phyloP scores from a whole-genome alignment of 2,329 filamentous ascomycete species.

The Penicillium sp. region DNA sequence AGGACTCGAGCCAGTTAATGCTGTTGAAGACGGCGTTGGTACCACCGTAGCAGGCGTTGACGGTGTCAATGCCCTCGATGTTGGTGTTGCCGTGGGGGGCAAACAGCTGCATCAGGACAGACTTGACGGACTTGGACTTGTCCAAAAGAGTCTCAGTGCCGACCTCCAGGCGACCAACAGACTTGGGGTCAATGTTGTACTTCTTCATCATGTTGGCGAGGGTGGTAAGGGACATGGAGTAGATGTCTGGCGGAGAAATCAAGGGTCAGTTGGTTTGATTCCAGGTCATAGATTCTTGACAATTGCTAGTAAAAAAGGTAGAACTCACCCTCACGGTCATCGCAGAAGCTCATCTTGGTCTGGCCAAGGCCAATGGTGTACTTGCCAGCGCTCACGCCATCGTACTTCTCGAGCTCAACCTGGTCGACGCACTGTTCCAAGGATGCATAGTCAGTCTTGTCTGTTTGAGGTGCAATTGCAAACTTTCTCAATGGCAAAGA shows the following conservation, averaged over 20 bases:
- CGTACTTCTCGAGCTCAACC: slow-evolving; percentile 80
- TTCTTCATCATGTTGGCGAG: slow-evolving; percentile 78
- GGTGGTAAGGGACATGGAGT: slow-evolving; percentile 80
- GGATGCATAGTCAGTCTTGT: slow-evolving; percentile 16
- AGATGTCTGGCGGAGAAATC: slow-evolving; percentile 68
- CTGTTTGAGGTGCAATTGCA: too few species aligned
- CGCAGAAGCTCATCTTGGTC: slow-evolving; percentile 91
- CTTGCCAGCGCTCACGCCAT: slow-evolving; percentile 80
- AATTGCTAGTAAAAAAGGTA: neutral
- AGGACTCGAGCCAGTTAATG: slow-evolving; percentile 85
- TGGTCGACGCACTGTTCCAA: slow-evolving; percentile 77
- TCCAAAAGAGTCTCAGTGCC: slow-evolving; percentile 84
- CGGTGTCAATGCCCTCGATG: slow-evolving; percentile 79
- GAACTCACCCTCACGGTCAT: slow-evolving; percentile 77
- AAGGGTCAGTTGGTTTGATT: slow-evolving; percentile 13
- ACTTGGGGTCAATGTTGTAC: slow-evolving; percentile 79
- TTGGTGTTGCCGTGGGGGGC: slow-evolving; percentile 74
- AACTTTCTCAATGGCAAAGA: neutral
- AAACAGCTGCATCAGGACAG: slow-evolving; percentile 84
- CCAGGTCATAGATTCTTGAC: neutral
- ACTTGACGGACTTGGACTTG: slow-evolving; percentile 91
- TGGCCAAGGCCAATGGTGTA: slow-evolving; percentile 91
- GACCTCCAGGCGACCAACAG: slow-evolving; percentile 80
- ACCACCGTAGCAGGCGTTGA: slow-evolving; percentile 86
- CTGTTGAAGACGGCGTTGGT: slow-evolving; percentile 84